Base-by-base conservation (phyloP, 2,329 filamentous ascomycete genomes). In the Fusarium protoensiforme region DNA sequence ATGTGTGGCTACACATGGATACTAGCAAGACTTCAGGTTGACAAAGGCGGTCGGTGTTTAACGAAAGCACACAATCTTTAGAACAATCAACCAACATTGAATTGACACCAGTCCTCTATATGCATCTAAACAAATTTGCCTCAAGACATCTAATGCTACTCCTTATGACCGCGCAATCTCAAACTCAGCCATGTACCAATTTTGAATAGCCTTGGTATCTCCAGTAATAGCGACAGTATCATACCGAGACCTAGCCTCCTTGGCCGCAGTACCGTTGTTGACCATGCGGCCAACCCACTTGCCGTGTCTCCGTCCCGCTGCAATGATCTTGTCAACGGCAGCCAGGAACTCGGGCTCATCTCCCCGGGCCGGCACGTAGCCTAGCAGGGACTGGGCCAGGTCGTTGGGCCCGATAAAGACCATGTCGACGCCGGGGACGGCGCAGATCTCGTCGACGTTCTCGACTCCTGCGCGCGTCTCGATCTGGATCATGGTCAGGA, bases 201-300 rank as follows among this genome's bases (percentile, higher is more conserved):
- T 86, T 67, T 87, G 85, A 60, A 87, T 84, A 0, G 85, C 85
- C 76, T 84, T 84, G 0, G 81, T 84, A 64, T 87, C 85, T 22
- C 81, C 81, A 4, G 81, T 86, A 18, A 87, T 83, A 7, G 85
- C 84, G 2, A 78, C 76, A 6, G 81, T 85, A 67, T 87, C 85
- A 75, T 82, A 87, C 16, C 54, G 75, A 33, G 77, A 64, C 53
- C 78, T 76, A 8, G 75, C 80, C 68, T 84, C 79, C 80, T 86
- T 87, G 6, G 82, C 81, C 58, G 75, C 68, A 4, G 77, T 75
- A 54, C 84, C 84, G 74, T 87, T 81, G 66, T 87, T 86, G 1
- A 84, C 82, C 81, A 88, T 82, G 2, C 85, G 82, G 0, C 81
- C 86, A 5, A 83, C 82, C 86, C 85, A 87, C 78, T 89, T 89